Evolutionary conservation across 306 rosid genomes (phyloP).

Genomic region (Sicyos edulis): DNA sequence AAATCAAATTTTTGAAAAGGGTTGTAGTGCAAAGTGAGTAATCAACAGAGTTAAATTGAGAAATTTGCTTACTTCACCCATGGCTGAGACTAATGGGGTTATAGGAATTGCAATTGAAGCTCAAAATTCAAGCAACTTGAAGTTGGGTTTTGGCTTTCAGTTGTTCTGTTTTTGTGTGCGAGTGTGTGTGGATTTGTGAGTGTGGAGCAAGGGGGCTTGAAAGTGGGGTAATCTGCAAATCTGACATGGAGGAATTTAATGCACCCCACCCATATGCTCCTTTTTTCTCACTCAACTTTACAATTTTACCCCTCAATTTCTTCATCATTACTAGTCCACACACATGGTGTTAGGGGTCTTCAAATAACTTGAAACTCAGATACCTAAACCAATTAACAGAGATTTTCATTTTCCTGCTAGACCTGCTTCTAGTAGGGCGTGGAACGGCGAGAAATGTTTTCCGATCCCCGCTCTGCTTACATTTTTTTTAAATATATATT

Average conservation of each 20-base stretch:
- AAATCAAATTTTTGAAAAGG: not conserved
- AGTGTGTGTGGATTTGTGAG: constrained; percentile 13
- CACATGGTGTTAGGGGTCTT: not conserved
- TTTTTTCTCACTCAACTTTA: constrained; percentile 30
- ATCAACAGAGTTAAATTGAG: not conserved
- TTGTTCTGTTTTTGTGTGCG: not conserved
- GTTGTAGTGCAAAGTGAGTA: not conserved
- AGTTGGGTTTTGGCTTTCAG: not conserved
- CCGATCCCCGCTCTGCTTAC: no score
- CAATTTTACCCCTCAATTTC: constrained; percentile 14
- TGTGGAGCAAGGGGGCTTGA: constrained; percentile 2
- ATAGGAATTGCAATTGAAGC: constrained; percentile 16
- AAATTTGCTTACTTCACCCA: constrained; percentile 66
- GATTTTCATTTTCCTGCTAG: no score
- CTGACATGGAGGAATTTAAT: constrained; percentile 51
- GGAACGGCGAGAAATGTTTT: no score
- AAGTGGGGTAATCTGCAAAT: constrained; percentile 42
- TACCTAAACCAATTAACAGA: no score
- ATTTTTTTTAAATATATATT: no score
- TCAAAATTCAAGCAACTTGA: constrained; percentile 1
- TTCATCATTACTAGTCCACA: not conserved
- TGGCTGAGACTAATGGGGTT: constrained; percentile 23
- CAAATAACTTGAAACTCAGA: no score
- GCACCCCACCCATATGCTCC: constrained; percentile 27
- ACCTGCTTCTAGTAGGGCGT: no score